phyloP scores from a whole-genome alignment of 202 grass and related monocot genomes.

The Setaria italica region DNA sequence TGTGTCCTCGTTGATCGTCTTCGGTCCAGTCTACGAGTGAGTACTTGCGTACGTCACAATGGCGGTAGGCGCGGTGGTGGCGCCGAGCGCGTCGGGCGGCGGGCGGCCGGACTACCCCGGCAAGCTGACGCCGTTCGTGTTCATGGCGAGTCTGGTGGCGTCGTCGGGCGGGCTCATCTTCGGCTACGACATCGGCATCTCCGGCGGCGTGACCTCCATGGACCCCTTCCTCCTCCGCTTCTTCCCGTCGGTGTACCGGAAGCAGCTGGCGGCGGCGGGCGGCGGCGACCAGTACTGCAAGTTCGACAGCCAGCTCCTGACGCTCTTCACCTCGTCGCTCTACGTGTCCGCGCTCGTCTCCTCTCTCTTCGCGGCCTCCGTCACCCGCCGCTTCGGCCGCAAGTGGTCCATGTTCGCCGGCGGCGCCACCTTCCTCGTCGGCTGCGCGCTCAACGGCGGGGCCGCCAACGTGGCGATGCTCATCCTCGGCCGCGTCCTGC shows the following conservation, averaged over 20 bases:
- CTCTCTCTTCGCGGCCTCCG: not conserved
- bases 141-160: conserved; percentile 50
- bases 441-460: conserved; percentile 23
- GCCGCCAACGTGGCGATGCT: conserved; percentile 35
- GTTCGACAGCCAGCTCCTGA: conserved; percentile 63
- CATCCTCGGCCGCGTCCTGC: conserved; percentile 43
- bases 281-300: conserved; percentile 60
- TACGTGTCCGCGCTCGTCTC: conserved; percentile 43
- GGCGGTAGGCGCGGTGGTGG: not conserved
- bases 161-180: conserved; percentile 63
- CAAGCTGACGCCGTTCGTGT: conserved; percentile 46
- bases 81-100: not conserved
- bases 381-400: conserved; percentile 23
- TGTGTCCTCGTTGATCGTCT: no score
- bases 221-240: conserved; percentile 28
- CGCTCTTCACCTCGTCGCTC: conserved; percentile 58
- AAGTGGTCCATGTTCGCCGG: conserved; percentile 45
- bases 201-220: conserved; percentile 38
- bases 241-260: conserved; percentile 40
- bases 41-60: not conserved
- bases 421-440: conserved; percentile 31
- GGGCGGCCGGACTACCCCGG: conserved; percentile 46
- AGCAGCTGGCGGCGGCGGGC: not conserved
- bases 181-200: conserved; percentile 67
- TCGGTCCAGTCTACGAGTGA: no score